Evolutionary conservation across 2,329 filamentous ascomycete species (phyloP).

Genomic region (Botrytis cinerea): DNA sequence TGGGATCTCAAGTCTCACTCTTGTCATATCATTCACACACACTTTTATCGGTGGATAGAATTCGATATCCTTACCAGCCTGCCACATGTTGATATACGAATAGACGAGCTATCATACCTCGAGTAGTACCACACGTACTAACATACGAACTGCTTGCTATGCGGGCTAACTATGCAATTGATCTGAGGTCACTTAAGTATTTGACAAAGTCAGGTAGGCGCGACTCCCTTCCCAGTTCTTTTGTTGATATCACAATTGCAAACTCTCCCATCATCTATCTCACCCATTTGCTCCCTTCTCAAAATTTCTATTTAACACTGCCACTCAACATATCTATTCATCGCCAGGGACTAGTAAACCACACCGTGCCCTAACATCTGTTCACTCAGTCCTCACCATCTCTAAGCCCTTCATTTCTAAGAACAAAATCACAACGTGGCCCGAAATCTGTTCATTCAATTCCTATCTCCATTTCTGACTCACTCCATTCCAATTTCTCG

Average conservation of each 20-base stretch:
- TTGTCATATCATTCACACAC: background rate
- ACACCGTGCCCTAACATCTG: constrained; percentile 19
- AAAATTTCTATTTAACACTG: background rate
- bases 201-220: background rate
- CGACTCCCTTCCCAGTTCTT: background rate
- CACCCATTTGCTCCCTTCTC: background rate
- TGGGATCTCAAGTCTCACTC: background rate
- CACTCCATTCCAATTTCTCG: background rate
- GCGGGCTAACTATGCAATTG: background rate
- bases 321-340: background rate
- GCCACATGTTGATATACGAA: background rate
- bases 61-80: background rate
- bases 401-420: background rate
- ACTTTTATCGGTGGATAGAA: background rate
- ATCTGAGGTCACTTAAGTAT: background rate
- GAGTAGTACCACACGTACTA: background rate
- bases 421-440: constrained; percentile 18
- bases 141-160: background rate
- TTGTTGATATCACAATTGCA: background rate
- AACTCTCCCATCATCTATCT: background rate
- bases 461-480: background rate
- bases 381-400: background rate
- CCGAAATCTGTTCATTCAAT: constrained; percentile 6
- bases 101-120: background rate
- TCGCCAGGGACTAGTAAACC: background rate